Evolutionary conservation across 2,329 filamentous ascomycete species (phyloP).

Genomic region (Penicillium sp.): DNA sequence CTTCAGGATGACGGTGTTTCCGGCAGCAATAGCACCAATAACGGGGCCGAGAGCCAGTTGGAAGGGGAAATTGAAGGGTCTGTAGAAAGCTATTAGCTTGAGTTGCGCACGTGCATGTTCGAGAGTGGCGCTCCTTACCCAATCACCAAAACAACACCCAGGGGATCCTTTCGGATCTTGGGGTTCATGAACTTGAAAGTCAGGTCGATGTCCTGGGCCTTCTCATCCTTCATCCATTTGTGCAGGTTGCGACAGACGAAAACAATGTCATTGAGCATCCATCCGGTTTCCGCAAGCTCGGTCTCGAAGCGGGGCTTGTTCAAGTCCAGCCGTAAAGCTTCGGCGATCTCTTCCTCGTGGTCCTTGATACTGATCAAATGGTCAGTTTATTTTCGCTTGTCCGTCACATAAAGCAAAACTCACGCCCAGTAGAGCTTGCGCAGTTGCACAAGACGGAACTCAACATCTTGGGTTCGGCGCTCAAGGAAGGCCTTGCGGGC

Average conservation of each 20-base stretch:
- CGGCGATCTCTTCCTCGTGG: conserved; percentile 68
- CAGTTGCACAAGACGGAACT: conserved; percentile 81
- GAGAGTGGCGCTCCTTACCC: conserved; percentile 52
- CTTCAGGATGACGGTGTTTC: conserved; percentile 87
- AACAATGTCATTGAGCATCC: conserved; percentile 77
- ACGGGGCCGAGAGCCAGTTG: conserved; percentile 75
- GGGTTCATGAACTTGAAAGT: conserved; percentile 69
- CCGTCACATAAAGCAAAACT: conserved; percentile 21
- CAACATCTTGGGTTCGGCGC: conserved; percentile 77
- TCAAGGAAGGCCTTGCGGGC: conserved; percentile 70
- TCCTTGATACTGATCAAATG: conserved; percentile 61
- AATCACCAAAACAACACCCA: conserved; percentile 81
- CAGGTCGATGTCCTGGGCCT: conserved; percentile 66
- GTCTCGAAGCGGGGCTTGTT: conserved; percentile 76
- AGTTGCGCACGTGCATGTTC: neutral
- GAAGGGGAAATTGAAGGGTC: conserved; percentile 90
- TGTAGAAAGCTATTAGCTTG: conserved; percentile 27
- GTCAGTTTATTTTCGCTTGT: conserved; percentile 11
- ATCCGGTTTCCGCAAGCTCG: conserved; percentile 71
- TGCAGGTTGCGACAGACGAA: conserved; percentile 75
- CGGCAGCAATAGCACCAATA: conserved; percentile 86
- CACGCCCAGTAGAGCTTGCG: conserved; percentile 91
- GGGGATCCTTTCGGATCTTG: conserved; percentile 79
- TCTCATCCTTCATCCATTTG: conserved; percentile 81
- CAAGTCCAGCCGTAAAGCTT: conserved; percentile 75